These are phyloP conservation scores for Beauveria varroae DNA, from an alignment of 2,329 filamentous ascomycete genomes.

Conservation along the genomic window DNA sequence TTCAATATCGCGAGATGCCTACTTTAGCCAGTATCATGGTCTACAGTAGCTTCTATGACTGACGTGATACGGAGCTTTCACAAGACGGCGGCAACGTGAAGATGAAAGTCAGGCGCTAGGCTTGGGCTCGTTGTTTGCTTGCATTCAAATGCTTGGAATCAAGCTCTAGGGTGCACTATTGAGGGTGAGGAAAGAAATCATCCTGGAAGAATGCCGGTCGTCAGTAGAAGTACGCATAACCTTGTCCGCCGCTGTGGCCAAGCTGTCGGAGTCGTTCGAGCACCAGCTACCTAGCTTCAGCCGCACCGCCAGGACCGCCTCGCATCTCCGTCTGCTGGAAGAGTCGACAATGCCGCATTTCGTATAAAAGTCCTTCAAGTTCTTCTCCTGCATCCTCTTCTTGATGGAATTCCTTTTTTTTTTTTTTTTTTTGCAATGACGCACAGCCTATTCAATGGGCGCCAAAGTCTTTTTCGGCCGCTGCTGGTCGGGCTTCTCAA, in stretches of 20 bases:
- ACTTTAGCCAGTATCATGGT: no score
- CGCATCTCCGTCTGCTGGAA: not conserved
- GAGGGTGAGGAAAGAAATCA: not conserved
- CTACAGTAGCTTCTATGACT: no score
- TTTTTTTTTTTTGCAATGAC: not conserved
- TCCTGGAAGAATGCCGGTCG: not conserved
- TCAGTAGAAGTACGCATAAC: not conserved
- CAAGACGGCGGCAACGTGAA: not conserved
- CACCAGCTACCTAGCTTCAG: not conserved
- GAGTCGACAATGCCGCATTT: not conserved
- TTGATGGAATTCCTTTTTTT: no score
- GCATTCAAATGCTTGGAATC: not conserved
- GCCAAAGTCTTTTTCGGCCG: slow-evolving; percentile 19
- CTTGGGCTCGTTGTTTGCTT: not conserved
- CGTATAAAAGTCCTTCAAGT: not conserved
- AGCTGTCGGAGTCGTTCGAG: not conserved
- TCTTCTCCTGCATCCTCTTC: not conserved
- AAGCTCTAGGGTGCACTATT: not conserved
- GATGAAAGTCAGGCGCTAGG: not conserved
- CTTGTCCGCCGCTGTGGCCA: not conserved
- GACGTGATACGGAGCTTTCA: not conserved
- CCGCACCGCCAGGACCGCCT: slow-evolving; percentile 2
- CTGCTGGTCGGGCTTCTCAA: slow-evolving; percentile 28
- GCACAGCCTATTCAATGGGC: not conserved
- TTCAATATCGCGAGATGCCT: no score